Base-by-base conservation (phyloP, 768 basidiomycete species). In the Termitomyces sp. region DNA sequence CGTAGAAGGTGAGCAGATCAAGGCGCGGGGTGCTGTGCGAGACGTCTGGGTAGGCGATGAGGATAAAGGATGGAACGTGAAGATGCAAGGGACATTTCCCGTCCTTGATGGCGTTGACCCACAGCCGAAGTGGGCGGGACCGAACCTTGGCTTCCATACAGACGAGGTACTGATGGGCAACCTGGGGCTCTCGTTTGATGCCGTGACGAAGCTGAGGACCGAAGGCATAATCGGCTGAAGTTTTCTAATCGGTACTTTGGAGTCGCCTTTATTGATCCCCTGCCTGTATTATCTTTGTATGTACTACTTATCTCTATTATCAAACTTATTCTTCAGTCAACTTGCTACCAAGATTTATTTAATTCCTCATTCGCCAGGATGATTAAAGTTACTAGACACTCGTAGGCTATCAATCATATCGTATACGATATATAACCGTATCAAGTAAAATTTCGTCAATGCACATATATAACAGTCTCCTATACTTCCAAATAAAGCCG, bases 61-160 rank as follows among this genome's bases (percentile, higher is more conserved):
- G 21, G 68, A 66, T 5, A 76, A 61, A 38, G 60, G 82, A 1
- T 87, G 86, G 86, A 79, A 68, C 41, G 77, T 88, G 56, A 87
- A 86, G 68, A 85, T 89, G 84, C 75, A 78, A 41, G 78, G 77
- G 28, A 84, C 84, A 28, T 83, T 84, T 59, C 87, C 86, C 7
- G 67, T 83, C 51, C 66, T 89, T 53, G 79, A 86, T 56, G 84
- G 83, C 14, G 79, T 79, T 28, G 75, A 84, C 43, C 69, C 79
- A 5, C 73, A 73, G 61, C 84, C 86, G 1, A 77, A 74, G 59
- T 88, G 85, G 85, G 86, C 85, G 28, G 86, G 86, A 0, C 86
- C 86, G 1, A 75, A 85, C 58, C 70, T 88, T n/a, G 87, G 87
- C 3, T 67, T 71, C 52, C 83, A 84, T 64, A 84, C 83, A 0